A percentile compares a stretch with the other conserved stretches of the same genome.
These are phyloP conservation scores for Oenanthe javanica DNA, from an alignment of 140 eudicot genomes.

Conservation along the genomic window DNA sequence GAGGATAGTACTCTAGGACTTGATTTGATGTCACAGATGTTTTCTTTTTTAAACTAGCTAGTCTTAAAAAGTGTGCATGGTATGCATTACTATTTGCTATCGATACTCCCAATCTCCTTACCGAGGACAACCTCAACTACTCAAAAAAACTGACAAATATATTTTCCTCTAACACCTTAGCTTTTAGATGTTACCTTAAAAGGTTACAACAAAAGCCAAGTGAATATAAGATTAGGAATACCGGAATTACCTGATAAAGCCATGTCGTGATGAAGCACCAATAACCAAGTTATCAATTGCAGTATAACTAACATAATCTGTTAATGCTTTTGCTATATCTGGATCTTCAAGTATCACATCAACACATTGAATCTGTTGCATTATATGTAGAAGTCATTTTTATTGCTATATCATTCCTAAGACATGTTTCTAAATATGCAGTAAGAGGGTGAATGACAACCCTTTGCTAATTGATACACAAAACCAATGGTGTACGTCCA, in stretches of 20 bases:
- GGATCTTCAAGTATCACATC: slow-evolving; percentile 56
- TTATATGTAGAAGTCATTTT: background rate
- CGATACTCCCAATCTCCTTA: too few species aligned
- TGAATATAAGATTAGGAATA: background rate
- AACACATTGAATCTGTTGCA: slow-evolving; percentile 39
- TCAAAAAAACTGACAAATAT: background rate
- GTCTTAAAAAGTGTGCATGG: background rate
- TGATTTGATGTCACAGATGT: background rate
- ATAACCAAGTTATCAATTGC: slow-evolving; percentile 69
- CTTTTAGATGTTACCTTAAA: background rate
- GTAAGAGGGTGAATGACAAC: background rate
- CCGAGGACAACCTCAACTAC: too few species aligned
- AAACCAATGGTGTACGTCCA: background rate
- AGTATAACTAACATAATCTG: slow-evolving; percentile 51
- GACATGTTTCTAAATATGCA: background rate
- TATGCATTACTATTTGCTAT: background rate
- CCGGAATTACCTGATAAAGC: slow-evolving; percentile 55
- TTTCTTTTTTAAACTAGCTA: too few species aligned
- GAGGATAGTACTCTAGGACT: background rate
- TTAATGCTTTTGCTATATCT: slow-evolving; percentile 49
- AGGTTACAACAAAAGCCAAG: background rate
- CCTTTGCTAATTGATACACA: background rate
- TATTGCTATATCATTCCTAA: background rate
- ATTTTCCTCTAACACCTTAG: background rate
- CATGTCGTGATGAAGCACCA: slow-evolving; percentile 70